phyloP scores from a whole-genome alignment of 257 asterid genomes.

The Solanum phureja region DNA sequence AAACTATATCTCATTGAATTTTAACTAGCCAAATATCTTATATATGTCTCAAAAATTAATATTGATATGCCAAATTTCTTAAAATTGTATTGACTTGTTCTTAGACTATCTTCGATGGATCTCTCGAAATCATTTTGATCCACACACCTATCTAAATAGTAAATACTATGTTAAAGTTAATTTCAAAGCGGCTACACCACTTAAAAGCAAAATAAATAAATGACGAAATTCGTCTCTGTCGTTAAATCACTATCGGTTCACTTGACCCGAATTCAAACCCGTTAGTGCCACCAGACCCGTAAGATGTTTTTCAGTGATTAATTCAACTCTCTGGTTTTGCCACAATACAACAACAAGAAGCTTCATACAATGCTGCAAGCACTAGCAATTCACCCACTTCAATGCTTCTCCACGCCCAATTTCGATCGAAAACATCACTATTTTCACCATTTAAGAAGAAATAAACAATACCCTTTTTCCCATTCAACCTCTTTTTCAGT shows the following conservation, averaged over 20 bases:
- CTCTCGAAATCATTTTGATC: not conserved
- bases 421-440: not conserved
- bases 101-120: too few relatives aligned
- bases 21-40: fast-evolving
- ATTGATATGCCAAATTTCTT: too few relatives aligned
- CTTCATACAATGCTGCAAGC: not conserved
- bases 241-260: not conserved
- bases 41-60: too few relatives aligned
- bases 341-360: not conserved
- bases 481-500: slow-evolving; percentile 19
- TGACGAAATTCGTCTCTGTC: not conserved
- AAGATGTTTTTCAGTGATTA: not conserved
- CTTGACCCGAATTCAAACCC: not conserved
- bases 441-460: not conserved
- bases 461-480: slow-evolving; percentile 10
- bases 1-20: too few relatives aligned
- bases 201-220: not conserved
- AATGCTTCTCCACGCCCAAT: not conserved
- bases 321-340: not conserved
- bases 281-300: not conserved
- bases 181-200: too few relatives aligned
- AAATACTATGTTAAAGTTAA: too few relatives aligned
- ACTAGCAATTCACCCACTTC: not conserved
- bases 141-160: not conserved
- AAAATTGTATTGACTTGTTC: too few relatives aligned